Percentiles rank a stretch among this genome's conserved stretches.
Evolutionary conservation across 1,284 basidiomycete genomes (phyloP).

Genomic region (Athelia sp.): DNA sequence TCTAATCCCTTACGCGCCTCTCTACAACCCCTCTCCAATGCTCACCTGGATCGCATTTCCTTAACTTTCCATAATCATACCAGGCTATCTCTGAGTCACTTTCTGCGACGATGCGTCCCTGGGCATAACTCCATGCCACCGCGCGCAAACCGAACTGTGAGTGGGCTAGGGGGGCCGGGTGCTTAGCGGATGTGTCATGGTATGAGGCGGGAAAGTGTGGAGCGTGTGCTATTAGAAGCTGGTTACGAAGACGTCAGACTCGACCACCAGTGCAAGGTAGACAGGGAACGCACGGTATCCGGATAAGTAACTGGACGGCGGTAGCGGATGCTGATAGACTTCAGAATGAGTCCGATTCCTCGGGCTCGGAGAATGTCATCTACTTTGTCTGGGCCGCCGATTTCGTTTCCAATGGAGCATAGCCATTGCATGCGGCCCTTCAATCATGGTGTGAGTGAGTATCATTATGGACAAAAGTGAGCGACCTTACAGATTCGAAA

Average conservation of each 20-base stretch:
- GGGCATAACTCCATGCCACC: conserved; percentile 58
- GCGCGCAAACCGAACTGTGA: conserved; percentile 45
- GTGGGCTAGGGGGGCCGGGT: conserved; percentile 18
- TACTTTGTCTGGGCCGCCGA: conserved; percentile 52
- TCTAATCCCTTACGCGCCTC: not conserved
- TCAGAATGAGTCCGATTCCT: conserved; percentile 67
- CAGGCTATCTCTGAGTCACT: conserved; percentile 63
- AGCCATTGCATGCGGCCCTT: conserved; percentile 65
- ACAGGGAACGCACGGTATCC: too few relatives aligned
- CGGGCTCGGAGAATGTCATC: conserved; percentile 52
- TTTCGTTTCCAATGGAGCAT: conserved; percentile 43
- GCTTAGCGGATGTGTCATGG: not conserved
- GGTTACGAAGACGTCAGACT: conserved; percentile 23
- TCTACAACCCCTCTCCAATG: conserved; percentile 18
- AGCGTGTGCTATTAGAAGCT: conserved; percentile 11
- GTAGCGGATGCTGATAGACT: conserved; percentile 62
- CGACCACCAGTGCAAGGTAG: conserved; percentile 62
- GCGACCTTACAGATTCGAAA: conserved; percentile 71
- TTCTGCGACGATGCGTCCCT: conserved; percentile 56
- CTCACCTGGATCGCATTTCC: conserved; percentile 58
- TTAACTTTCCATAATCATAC: conserved; percentile 67
- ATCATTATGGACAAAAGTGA: too few relatives aligned
- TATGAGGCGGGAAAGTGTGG: too few relatives aligned
- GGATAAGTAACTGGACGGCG: conserved; percentile 65
- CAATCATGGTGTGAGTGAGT: too few relatives aligned